Base-by-base conservation (phyloP, 2,329 filamentous ascomycete species). In the Ophiocordyceps unilateralis region DNA sequence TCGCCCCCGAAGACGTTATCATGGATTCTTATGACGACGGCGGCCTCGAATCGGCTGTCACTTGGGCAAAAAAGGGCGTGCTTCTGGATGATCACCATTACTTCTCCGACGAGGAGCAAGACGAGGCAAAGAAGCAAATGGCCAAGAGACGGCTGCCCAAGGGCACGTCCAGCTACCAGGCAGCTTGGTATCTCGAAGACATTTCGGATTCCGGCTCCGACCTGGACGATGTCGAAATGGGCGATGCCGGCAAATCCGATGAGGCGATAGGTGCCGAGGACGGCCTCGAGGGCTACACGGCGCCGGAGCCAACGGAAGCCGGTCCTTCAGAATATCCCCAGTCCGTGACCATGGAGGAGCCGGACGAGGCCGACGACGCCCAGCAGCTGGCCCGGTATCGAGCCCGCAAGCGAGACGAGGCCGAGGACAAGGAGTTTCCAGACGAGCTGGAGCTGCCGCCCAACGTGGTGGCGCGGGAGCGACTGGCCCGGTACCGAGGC, bases 51-150 rank as follows among this genome's bases (percentile, higher is more conserved):
- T 50, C 50, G 3, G 44, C 45, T 6, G 51, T 51, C 11, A 57
- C 60, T 4, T 65, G 67, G 2, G 68, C 71, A 38, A 79, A 80
- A 56, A 93, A 89, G 63, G 91, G 89, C 49, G 91, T 98, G 1
- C 66, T 98, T 36, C 70, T 98, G 10, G 91, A 98, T 51, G 89
- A 96, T 50, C 89, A 98, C 59, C 89, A 96, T 58, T 98, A 98
- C 61, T 98, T 96, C 57, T 88, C 88, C 0, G 89, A 96, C 38
- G 86, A 91, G 40, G 81, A 91, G 43, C 67, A 70, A 6, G 69
- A 72, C 37, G 68, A 77, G 24, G 42, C 22, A 43, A 55, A 60
- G 40, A 55, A 54, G 17, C 52, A 45, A 17, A 62, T 70, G 30
- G 63, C 66, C 26, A 83, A 84, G 7, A 91, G 81, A 62, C 76